phyloP scores from a whole-genome alignment of 768 basidiomycete genomes.

The Serendipita vermifera region DNA sequence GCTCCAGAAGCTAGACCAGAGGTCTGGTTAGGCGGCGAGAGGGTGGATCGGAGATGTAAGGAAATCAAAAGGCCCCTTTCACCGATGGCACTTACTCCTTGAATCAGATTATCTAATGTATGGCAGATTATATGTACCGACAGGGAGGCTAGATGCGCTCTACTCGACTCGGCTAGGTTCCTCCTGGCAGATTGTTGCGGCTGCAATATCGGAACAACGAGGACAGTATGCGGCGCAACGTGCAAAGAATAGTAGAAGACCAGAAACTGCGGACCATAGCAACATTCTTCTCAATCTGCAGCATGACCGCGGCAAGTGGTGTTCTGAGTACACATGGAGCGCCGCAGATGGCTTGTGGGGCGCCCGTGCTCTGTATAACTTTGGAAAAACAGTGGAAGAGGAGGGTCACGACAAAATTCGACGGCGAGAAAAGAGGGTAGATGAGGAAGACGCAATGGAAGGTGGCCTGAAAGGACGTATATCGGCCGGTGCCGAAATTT shows the following conservation, averaged over 20 bases:
- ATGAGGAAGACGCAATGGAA: slow-evolving; percentile 87
- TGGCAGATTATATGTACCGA: slow-evolving; percentile 81
- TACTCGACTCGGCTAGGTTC: slow-evolving; percentile 72
- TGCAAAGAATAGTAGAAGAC: slow-evolving; percentile 11
- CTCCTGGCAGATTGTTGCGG: slow-evolving; percentile 68
- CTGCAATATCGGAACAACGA: slow-evolving; percentile 58
- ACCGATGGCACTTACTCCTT: too few species aligned
- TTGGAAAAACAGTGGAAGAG: slow-evolving; percentile 51
- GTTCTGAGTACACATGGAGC: slow-evolving; percentile 88
- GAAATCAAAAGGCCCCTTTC: too few species aligned
- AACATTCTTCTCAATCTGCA: slow-evolving; percentile 68
- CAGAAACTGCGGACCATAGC: slow-evolving; percentile 19
- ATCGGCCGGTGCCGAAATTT: slow-evolving; percentile 85
- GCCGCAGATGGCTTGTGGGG: slow-evolving; percentile 94
- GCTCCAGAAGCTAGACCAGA: slow-evolving; percentile 67
- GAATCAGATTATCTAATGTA: slow-evolving; percentile 93
- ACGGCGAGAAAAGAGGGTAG: slow-evolving; percentile 41
- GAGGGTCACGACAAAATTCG: slow-evolving; percentile 21
- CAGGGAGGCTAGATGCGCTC: slow-evolving; percentile 75
- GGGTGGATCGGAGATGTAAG: slow-evolving; percentile 64
- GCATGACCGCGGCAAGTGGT: slow-evolving; percentile 86
- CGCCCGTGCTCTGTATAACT: slow-evolving; percentile 77
- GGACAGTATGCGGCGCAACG: slow-evolving; percentile 15
- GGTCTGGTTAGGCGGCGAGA: slow-evolving; percentile 68
- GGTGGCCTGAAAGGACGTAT: slow-evolving; percentile 84